phyloP scores from a whole-genome alignment of 192 early-diverging fungal genomes.

The Coemansia sp. region DNA sequence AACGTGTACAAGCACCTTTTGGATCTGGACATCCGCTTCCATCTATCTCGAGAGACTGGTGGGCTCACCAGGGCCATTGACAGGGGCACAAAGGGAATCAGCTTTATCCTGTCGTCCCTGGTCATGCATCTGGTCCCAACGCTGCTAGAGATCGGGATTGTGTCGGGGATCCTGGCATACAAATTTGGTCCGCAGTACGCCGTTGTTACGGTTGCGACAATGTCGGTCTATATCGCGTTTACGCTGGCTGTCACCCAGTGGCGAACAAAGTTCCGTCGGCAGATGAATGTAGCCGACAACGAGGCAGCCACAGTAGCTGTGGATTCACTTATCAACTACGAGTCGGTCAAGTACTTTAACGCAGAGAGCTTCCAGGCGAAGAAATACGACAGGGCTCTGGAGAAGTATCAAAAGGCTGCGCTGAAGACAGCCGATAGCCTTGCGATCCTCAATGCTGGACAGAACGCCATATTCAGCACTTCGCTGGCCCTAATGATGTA shows the following conservation, averaged over 20 bases:
- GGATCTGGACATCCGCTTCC: conserved; percentile 86
- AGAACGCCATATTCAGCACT: conserved; percentile 92
- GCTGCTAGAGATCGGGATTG: conserved; percentile 90
- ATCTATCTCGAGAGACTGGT: conserved; percentile 93
- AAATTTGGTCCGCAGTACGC: conserved; percentile 67
- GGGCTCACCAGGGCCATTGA: conserved; percentile 96
- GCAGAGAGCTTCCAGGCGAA: conserved; percentile 91
- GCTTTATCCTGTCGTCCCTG: conserved; percentile 90
- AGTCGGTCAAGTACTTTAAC: conserved; percentile 96
- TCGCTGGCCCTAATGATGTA: conserved; percentile 96
- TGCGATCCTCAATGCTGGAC: conserved; percentile 92
- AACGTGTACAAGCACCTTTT: conserved; percentile 92
- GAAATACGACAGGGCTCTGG: conserved; percentile 84
- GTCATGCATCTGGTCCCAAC: conserved; percentile 97
- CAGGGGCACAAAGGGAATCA: conserved; percentile 93
- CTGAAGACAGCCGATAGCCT: conserved; percentile 87
- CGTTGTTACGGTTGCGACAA: conserved; percentile 64
- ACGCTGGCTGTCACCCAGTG: conserved; percentile 90
- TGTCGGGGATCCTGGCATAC: conserved; percentile 81
- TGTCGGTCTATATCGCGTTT: conserved; percentile 79
- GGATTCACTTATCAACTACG: conserved; percentile 96
- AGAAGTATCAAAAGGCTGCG: conserved; percentile 93
- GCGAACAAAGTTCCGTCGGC: conserved; percentile 79
- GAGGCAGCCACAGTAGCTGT: conserved; percentile 90
- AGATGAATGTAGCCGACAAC: conserved; percentile 97